Conservation (phyloP, 306 rosid species). For the Corylus avellana region DNA sequence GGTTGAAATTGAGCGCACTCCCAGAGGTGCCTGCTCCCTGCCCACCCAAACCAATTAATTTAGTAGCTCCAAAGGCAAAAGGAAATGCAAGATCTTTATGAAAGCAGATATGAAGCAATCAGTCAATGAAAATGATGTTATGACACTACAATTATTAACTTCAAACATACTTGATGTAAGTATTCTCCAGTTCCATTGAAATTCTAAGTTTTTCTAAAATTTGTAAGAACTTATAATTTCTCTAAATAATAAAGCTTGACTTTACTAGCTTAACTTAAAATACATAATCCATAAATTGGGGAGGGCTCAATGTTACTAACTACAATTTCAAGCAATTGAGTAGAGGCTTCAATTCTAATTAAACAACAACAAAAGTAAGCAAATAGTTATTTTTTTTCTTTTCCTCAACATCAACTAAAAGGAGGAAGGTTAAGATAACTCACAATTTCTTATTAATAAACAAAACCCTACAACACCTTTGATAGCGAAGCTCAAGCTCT, state of each 20-base stretch:
- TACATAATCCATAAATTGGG: neutral
- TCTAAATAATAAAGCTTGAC: neutral
- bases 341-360: neutral
- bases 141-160: neutral
- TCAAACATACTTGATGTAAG: neutral
- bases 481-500: too few species aligned
- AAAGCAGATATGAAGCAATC: neutral
- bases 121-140: neutral
- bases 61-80: neutral
- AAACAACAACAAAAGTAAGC: neutral
- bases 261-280: neutral
- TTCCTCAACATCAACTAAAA: too few species aligned
- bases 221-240: neutral
- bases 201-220: neutral
- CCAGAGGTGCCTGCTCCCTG: constrained; percentile 73
- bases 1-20: constrained; percentile 88
- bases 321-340: neutral
- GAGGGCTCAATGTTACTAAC: neutral
- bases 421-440: too few species aligned
- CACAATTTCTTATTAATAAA: too few species aligned
- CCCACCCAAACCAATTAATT: constrained; percentile 19
- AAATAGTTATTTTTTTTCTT: too few species aligned
- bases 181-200: neutral
- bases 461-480: too few species aligned
- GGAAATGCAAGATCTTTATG: neutral